Evolutionary conservation across 164 flowering plant genomes (phyloP), one percentile per base, ranked within the genome.

Genomic region (Amborella trichopoda): DNA sequence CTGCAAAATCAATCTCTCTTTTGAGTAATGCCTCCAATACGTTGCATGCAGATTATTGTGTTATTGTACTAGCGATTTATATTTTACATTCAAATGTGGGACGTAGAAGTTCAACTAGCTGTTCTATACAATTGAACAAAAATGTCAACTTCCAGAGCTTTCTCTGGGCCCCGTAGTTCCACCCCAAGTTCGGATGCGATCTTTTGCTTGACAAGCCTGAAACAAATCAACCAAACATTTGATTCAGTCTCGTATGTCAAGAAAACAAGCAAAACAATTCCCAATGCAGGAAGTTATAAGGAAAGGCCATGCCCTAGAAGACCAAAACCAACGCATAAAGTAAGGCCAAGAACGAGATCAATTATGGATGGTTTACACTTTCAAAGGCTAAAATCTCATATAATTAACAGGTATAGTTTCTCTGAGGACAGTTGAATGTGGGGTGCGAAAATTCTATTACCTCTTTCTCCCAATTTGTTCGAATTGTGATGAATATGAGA

Each of bases 401-500:
- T n/a, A n/a, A n/a, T n/a, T n/a, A n/a, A n/a, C n/a, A n/a, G n/a
- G n/a, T n/a, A n/a, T n/a, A n/a, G n/a, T n/a, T n/a, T n/a, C n/a
- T n/a, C n/a, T n/a, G n/a, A n/a, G n/a, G n/a, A n/a, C n/a, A 33
- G 37, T 13, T 33, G 37, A 33, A 33, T 2, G 1, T 32, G 36
- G 11, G 36, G n/a, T 38, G 41, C 16, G n/a, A n/a, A n/a, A 6
- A 38, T 9, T 38, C 19, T 1, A 47, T 44, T 46, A 68, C 77
- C 71, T 75, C 75, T 62, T 65, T 67, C 21, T 37, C 21, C 81
- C 81, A 75, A 59, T 70, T 68, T 21, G 81, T 59, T 48, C 63
- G 46, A 21, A 53, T 23, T 16, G 63, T 39, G 14, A 61, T 41
- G n/a, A 50, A 1, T 21, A 55, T 3, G 62, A 72, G 54, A 9